These are phyloP conservation scores for Penicillium sp. DNA, from an alignment of 2,329 filamentous ascomycete species.

Conservation along the genomic window DNA sequence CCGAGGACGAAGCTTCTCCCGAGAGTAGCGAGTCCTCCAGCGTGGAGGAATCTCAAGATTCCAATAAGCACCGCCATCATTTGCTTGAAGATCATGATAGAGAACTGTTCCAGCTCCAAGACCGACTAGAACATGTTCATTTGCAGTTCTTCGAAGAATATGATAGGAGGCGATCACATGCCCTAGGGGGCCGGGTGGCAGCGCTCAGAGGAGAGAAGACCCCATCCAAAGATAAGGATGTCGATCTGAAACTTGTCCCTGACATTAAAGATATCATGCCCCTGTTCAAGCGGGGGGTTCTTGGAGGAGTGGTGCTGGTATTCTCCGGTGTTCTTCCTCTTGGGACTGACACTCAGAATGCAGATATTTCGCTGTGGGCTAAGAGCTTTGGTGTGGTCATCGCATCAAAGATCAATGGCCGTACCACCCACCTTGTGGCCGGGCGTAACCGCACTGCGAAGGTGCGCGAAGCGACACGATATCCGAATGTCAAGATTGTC, in stretches of 20 bases:
- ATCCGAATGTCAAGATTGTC: constrained; percentile 85
- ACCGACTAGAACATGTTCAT: constrained; percentile 77
- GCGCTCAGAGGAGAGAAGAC: constrained; percentile 55
- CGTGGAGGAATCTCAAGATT: constrained; percentile 46
- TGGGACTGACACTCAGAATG: constrained; percentile 75
- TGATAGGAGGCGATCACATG: constrained; percentile 58
- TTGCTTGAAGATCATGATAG: constrained; percentile 85
- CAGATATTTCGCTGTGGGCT: constrained; percentile 86
- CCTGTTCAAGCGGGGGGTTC: constrained; percentile 74
- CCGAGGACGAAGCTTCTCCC: constrained; percentile 69
- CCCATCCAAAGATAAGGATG: constrained; percentile 44
- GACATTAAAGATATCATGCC: constrained; percentile 87
- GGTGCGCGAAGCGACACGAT: constrained; percentile 81
- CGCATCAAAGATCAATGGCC: constrained; percentile 49
- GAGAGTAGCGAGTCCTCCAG: constrained; percentile 55
- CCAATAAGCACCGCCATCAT: constrained; percentile 64
- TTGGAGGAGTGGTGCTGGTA: constrained; percentile 77
- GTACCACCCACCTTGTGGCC: constrained; percentile 57
- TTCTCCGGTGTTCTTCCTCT: constrained; percentile 90
- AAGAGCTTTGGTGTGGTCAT: constrained; percentile 77
- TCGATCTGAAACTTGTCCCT: constrained; percentile 69
- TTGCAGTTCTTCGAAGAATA: constrained; percentile 81
- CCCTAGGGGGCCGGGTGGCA: constrained; percentile 52
- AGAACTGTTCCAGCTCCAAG: constrained; percentile 77
- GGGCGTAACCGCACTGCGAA: constrained; percentile 79